A percentile compares a stretch with the other conserved stretches of the same genome.
Evolutionary conservation across 192 early-diverging fungal species (phyloP).

Genomic region (Rhizophagus sp.): DNA sequence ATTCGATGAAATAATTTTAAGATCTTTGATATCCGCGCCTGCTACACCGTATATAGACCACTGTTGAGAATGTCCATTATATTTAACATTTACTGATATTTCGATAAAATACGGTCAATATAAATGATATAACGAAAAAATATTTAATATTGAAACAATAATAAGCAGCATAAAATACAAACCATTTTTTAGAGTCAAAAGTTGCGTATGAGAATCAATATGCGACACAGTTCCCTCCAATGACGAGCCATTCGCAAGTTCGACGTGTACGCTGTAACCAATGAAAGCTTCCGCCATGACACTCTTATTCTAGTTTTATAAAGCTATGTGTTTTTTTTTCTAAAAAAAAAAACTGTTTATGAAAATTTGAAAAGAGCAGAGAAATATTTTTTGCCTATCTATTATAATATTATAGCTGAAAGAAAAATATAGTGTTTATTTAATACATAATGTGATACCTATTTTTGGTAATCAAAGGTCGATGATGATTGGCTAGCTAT

Average conservation of each 20-base stretch:
- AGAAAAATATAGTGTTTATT: background rate
- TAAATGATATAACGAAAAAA: background rate
- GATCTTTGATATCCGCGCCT: constrained; percentile 66
- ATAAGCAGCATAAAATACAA: background rate
- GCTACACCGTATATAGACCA: constrained; percentile 48
- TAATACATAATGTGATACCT: background rate
- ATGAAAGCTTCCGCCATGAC: constrained; percentile 58
- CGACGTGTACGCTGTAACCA: constrained; percentile 56
- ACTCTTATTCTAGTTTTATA: background rate
- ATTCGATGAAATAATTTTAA: constrained; percentile 52
- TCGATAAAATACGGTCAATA: background rate
- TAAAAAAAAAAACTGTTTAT: background rate
- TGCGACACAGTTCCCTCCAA: constrained; percentile 61
- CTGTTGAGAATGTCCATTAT: constrained; percentile 36
- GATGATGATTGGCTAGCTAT: background rate
- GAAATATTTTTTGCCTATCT: no score
- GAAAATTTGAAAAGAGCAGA: background rate
- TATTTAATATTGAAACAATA: background rate
- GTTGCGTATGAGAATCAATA: constrained; percentile 61
- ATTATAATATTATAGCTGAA: background rate
- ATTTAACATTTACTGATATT: constrained; percentile 19
- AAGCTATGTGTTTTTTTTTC: background rate
- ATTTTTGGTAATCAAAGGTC: background rate
- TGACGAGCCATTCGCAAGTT: constrained; percentile 49
- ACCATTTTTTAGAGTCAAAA: constrained; percentile 65